Base-by-base conservation (phyloP, 352 stramenopile species). In the Globisporangium alternatum region DNA sequence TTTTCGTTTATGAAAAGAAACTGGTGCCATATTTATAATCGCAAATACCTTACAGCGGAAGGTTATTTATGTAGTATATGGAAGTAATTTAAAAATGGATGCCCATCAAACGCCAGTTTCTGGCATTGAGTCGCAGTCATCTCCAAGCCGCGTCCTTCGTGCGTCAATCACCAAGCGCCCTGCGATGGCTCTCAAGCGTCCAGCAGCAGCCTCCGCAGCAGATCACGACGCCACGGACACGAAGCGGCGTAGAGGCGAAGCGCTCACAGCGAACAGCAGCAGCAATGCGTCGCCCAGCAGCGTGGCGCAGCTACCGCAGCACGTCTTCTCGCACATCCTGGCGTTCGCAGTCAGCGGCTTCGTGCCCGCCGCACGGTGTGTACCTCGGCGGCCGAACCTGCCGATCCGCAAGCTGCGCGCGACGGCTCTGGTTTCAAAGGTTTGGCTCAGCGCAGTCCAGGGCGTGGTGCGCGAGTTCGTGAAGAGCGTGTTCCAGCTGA, bases 311-410 rank as follows among this genome's bases (percentile, higher is more conserved):
- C 53, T 67, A 9, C 62, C 62, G 5, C 39, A n/a, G 3, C 3
- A 15, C 1, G 28, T 57, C 17, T 56, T 67, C 22, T 45, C 43
- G 22, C 62, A n/a, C 28, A 33, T 67, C 21, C 43, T 67, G 31
- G 21, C 62, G 43, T 62, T 62, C 47, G 53, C 62, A 8, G 21
- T 67, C 21, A 19, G 28, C 9, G 30, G 45, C 15, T 67, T 62
- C 19, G 62, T 58, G 3, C 44, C 62, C 1, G 53, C 21, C 6
- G 15, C 31, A 8, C 25, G 57, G 4, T 62, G 62, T 44, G 43
- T 37, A 1, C 62, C 62, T 4, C 33, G 21, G 13, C 41, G 30
- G 41, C 62, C 62, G 53, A 57, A 51, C 13, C 52, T 67, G 25
- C 62, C 62, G 22, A 54, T 67, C n/a, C 62, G 54, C 22, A 55